Conservation (phyloP, 129 eudicot genomes). For the Pseudognaphalium luteoalbum region DNA sequence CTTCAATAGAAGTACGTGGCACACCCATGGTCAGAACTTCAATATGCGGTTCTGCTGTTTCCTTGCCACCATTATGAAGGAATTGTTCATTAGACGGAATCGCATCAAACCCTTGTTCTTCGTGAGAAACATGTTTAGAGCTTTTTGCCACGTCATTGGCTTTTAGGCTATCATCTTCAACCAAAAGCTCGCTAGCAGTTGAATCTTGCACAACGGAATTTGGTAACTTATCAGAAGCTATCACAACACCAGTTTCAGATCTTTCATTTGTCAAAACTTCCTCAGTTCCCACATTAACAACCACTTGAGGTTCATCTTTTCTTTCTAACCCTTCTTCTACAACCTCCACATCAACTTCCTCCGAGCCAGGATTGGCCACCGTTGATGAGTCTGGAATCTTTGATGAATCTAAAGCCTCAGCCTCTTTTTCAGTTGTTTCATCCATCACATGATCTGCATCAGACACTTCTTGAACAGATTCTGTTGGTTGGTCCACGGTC, state of each 20-base stretch:
- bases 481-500: slow-evolving; percentile 11
- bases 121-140: slow-evolving; percentile 21
- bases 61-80: background rate
- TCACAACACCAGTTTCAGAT: slow-evolving; percentile 11
- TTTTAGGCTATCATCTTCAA: slow-evolving; percentile 11
- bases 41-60: background rate
- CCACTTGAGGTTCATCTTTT: slow-evolving; percentile 25
- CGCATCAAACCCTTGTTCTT: slow-evolving; percentile 14
- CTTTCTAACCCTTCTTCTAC: slow-evolving; percentile 28
- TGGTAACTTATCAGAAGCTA: background rate
- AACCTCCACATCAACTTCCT: slow-evolving; percentile 25
- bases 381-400: slow-evolving; percentile 15
- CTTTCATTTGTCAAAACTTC: slow-evolving; percentile 9
- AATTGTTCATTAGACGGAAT: background rate
- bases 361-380: slow-evolving; percentile 15
- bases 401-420: slow-evolving; percentile 25
- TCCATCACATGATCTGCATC: slow-evolving; percentile 19
- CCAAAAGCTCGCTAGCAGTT: slow-evolving; percentile 6
- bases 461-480: slow-evolving; percentile 26
- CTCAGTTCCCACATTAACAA: slow-evolving; percentile 15
- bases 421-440: slow-evolving; percentile 33
- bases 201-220: background rate
- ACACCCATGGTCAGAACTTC: slow-evolving; percentile 14
- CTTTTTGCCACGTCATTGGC: slow-evolving; percentile 9
- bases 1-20: background rate